Conservation (phyloP, 495 filamentous ascomycete genomes). For the Podospora pseudoanserina region DNA sequence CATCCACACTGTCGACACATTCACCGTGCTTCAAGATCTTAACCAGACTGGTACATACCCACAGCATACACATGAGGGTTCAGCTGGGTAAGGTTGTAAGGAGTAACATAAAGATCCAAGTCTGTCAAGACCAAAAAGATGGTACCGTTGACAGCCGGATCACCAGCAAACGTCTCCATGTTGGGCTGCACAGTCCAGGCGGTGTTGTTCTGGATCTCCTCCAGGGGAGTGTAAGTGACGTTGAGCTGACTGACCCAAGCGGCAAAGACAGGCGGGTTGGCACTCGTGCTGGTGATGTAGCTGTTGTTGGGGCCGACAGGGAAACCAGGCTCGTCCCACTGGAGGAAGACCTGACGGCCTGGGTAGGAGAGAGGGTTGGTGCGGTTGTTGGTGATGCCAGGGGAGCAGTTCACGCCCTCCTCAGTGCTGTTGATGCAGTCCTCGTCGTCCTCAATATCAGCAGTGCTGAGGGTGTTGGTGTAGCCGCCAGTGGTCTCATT, state of each 20-base stretch:
- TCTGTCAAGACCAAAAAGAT: slow-evolving; percentile 79
- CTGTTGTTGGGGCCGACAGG: slow-evolving; percentile 75
- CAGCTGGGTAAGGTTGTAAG: slow-evolving; percentile 69
- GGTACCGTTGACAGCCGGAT: slow-evolving; percentile 73
- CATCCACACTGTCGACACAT: no score
- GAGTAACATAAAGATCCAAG: slow-evolving; percentile 60
- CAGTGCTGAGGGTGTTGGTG: slow-evolving; percentile 38
- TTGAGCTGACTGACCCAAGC: slow-evolving; percentile 83
- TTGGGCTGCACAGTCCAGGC: slow-evolving; percentile 71
- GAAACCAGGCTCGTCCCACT: slow-evolving; percentile 70
- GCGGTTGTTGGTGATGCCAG: slow-evolving; percentile 64
- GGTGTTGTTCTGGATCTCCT: slow-evolving; percentile 47
- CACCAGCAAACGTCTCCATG: slow-evolving; percentile 56
- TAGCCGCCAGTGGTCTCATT: slow-evolving; percentile 54
- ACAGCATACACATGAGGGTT: slow-evolving; percentile 76
- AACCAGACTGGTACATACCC: slow-evolving; percentile 78
- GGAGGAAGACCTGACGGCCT: slow-evolving; percentile 65
- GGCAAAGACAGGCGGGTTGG: slow-evolving; percentile 61
- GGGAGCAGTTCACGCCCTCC: slow-evolving; percentile 54
- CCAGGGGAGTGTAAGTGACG: slow-evolving; percentile 72
- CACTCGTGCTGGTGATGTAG: slow-evolving; percentile 64
- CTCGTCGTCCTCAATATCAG: slow-evolving; percentile 36
- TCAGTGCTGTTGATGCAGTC: slow-evolving; percentile 51
- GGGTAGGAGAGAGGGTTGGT: slow-evolving; percentile 67
- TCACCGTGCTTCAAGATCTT: slow-evolving; percentile 19